phyloP scores from a whole-genome alignment of 169 alveolate species.

The Plasmodium cynomolgi region DNA sequence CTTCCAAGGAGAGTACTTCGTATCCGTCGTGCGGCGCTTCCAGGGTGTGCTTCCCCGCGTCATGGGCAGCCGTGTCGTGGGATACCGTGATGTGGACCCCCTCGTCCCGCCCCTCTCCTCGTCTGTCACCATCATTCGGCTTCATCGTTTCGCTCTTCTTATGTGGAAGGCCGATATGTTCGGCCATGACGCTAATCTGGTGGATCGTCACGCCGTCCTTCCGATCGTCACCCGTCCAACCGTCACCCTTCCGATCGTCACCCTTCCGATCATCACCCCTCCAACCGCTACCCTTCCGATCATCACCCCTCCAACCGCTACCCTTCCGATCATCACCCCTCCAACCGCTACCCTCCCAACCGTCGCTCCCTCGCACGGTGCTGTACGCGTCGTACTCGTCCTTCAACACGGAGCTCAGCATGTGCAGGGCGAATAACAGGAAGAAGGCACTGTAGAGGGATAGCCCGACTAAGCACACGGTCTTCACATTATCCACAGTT shows the following conservation, averaged over 20 bases:
- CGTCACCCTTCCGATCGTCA: not conserved
- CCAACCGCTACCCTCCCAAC: too few species aligned
- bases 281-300: not conserved
- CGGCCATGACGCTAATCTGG: not conserved
- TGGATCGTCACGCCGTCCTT: not conserved
- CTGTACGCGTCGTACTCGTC: slow-evolving; percentile 11
- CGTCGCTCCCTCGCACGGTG: not conserved
- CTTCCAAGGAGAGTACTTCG: slow-evolving; percentile 49
- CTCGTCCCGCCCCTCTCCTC: not conserved
- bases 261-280: not conserved
- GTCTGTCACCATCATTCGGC: not conserved
- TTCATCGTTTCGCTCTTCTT: not conserved
- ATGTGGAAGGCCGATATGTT: not conserved
- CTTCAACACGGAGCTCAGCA: slow-evolving; percentile 47
- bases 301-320: not conserved
- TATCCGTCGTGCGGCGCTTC: slow-evolving; percentile 4
- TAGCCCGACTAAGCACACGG: slow-evolving; percentile 17
- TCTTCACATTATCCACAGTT: slow-evolving; percentile 17
- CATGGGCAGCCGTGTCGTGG: too few species aligned
- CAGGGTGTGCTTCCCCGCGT: not conserved
- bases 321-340: not conserved
- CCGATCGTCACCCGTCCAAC: not conserved
- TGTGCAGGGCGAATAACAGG: slow-evolving; percentile 27
- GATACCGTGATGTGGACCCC: not conserved
- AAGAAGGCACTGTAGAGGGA: slow-evolving; percentile 30